Evolutionary conservation across 2,329 filamentous ascomycete genomes (phyloP).

Genomic region (Aspergillus amoenus): DNA sequence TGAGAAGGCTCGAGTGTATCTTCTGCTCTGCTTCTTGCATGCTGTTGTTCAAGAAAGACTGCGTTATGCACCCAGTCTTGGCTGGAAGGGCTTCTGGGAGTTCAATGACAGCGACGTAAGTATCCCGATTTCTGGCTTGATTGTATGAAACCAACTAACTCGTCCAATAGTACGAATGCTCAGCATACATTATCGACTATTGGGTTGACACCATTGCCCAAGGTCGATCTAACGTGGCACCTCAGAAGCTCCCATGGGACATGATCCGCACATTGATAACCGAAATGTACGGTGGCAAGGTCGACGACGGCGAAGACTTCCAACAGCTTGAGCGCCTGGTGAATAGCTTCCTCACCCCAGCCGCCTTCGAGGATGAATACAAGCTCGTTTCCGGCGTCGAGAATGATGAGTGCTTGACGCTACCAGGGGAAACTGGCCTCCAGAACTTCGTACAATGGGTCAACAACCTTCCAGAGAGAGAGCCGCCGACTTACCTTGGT

Average conservation of each 20-base stretch:
- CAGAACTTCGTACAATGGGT: constrained; percentile 91
- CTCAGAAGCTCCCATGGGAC: constrained; percentile 92
- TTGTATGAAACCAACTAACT: constrained; percentile 6
- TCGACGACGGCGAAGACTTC: constrained; percentile 88
- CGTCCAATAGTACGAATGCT: constrained; percentile 80
- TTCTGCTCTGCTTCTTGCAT: constrained; percentile 90
- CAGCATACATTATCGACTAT: constrained; percentile 88
- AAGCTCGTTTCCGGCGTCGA: constrained; percentile 73
- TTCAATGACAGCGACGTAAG: constrained; percentile 88
- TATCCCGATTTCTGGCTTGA: too few species aligned
- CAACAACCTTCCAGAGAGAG: constrained; percentile 84
- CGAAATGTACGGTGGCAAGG: constrained; percentile 97
- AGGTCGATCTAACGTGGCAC: constrained; percentile 87
- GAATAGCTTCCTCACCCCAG: constrained; percentile 73
- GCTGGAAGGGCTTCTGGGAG: constrained; percentile 99
- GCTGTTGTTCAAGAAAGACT: constrained; percentile 93
- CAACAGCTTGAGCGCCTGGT: constrained; percentile 71
- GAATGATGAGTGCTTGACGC: constrained; percentile 62
- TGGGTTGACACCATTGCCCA: constrained; percentile 85
- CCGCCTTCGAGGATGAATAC: constrained; percentile 90
- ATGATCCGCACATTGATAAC: constrained; percentile 88
- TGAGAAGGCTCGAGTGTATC: constrained; percentile 84
- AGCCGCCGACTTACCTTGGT: constrained; percentile 92
- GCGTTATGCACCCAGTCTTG: constrained; percentile 87
- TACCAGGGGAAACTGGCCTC: constrained; percentile 78